Evolutionary conservation across 2,329 filamentous ascomycete species (phyloP).

Genomic region (Aspergillus flavus): DNA sequence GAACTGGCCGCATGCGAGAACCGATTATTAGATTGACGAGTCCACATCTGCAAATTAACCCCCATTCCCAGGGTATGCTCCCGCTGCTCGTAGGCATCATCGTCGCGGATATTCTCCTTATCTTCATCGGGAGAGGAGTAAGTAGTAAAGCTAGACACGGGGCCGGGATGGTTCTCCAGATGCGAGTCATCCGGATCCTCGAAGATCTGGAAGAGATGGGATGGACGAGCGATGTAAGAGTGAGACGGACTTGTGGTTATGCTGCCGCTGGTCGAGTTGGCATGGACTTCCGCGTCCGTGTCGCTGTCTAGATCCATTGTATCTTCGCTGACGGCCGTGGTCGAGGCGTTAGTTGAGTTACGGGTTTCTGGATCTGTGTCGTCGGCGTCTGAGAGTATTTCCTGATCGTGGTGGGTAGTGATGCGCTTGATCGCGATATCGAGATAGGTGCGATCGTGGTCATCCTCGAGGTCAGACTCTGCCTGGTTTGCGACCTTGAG

Average conservation of each 20-base stretch:
- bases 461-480: no score
- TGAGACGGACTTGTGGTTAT: neutral
- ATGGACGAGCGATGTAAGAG: neutral
- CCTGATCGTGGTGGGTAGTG: neutral
- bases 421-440: neutral
- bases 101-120: constrained; percentile 21
- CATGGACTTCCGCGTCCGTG: neutral
- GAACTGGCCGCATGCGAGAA: neutral
- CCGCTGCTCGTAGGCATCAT: neutral
- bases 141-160: neutral
- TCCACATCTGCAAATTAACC: neutral
- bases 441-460: neutral
- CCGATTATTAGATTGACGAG: neutral
- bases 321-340: neutral
- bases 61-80: neutral
- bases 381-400: neutral
- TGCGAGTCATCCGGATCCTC: constrained; percentile 21
- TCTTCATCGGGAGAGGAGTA: constrained; percentile 16
- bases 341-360: neutral
- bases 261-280: neutral
- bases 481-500: neutral
- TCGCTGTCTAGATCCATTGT: neutral
- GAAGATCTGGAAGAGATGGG: constrained; percentile 19
- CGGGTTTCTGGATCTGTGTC: neutral
- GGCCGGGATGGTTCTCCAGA: neutral